These are phyloP conservation scores for Xylariaceae sp. DNA, from an alignment of 2,329 filamentous ascomycete genomes.

Conservation along the genomic window DNA sequence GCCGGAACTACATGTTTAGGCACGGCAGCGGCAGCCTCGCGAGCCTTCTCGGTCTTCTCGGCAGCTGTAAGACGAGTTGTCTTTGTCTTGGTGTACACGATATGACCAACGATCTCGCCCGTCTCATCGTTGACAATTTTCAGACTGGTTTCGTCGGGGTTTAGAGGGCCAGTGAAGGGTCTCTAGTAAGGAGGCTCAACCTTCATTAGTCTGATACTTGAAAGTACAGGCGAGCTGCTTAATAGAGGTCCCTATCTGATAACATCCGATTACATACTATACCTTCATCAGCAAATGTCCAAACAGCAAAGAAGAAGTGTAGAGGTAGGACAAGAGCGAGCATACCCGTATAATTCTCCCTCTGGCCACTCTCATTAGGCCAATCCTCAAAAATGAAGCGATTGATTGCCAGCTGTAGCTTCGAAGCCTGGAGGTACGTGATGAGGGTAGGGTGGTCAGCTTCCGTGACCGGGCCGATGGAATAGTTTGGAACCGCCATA, in stretches of 20 bases:
- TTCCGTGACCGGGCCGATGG: constrained; percentile 1
- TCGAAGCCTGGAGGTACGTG: constrained; percentile 10
- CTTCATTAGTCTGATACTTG: too few relatives aligned
- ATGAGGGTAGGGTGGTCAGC: constrained; percentile 6
- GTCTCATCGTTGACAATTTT: constrained; percentile 7
- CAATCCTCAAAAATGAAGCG: constrained; percentile 11
- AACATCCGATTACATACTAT: too few relatives aligned
- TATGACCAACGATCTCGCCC: constrained; percentile 5
- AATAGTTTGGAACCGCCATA: constrained; percentile 3
- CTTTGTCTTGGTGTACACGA: constrained; percentile 4
- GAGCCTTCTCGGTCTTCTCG: background rate
- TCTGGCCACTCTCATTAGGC: constrained; percentile 3
- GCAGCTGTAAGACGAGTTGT: background rate
- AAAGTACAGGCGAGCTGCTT: too few relatives aligned
- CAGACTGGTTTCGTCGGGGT: constrained; percentile 1
- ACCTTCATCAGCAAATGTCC: too few relatives aligned
- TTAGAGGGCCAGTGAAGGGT: background rate
- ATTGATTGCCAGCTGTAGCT: constrained; percentile 13
- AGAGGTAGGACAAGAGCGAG: background rate
- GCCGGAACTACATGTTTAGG: constrained; percentile 3
- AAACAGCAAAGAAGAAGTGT: background rate
- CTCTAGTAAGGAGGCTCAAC: too few relatives aligned
- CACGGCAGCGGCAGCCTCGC: background rate
- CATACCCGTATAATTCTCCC: background rate
- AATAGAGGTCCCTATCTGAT: too few relatives aligned